Base-by-base conservation (phyloP, 768 basidiomycete genomes). In the Hygrocybe punicea region DNA sequence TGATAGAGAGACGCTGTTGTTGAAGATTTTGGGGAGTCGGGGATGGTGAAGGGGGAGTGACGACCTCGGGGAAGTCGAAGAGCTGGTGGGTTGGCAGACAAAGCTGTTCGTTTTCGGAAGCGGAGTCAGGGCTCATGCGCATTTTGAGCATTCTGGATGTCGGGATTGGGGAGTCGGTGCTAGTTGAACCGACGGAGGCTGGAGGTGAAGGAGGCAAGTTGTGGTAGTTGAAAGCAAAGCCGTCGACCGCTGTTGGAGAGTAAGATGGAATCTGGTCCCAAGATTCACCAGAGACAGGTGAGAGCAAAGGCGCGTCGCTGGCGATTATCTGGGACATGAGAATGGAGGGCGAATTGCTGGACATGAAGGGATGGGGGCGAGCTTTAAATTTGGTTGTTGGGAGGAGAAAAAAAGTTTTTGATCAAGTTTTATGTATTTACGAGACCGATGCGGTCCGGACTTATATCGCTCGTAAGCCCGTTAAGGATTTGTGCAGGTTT, bases 1-100 rank as follows among this genome's bases (percentile, higher is more conserved):
- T 65, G 53, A 76, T 68, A 29, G 71, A 62, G 48, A 71, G 65
- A 36, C 71, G 71, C 37, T 69, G 67, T 17, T 68, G 69, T 59
- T 69, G 68, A 21, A 68, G 69, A 58, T 68, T 64, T 16, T 71
- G 61, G 45, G 73, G 69, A 44, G 66, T 61, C 25, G 71, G 68
- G 19, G 73, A 65, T 39, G 74, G 67, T 29, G 76, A 75, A 34
- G 73, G 69, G 24, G 65, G 66, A 1, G 60, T 57, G 5, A 74
- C 71, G 25, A 65, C 62, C 33, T 65, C 60, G 33, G 78, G 71
- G 59, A 85, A 77, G 69, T 88, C 86, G 69, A 89, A 90, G 63
- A 89, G 77, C 72, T 89, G 84, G 68, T 83, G 81, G 14, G 87
- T 89, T 34, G 87, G 80, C 13, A 89, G 69, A 65, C 86, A 89